These are phyloP conservation scores for Ascochyta fabae DNA, from an alignment of 2,329 filamentous ascomycete species.

Conservation along the genomic window DNA sequence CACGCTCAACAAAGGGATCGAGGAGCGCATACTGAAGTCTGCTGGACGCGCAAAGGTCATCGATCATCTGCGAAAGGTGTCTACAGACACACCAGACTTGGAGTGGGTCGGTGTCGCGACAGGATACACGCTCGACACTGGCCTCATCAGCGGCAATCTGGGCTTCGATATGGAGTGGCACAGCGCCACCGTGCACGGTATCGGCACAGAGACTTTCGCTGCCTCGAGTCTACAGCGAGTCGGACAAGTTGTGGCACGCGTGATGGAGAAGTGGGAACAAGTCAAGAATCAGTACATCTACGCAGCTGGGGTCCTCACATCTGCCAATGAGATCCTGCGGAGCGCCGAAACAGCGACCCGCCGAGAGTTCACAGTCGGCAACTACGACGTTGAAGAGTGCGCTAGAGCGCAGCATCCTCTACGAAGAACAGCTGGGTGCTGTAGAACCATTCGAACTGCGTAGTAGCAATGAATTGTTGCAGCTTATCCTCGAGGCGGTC, in stretches of 20 bases:
- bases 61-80: constrained; percentile 33
- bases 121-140: constrained; percentile 42
- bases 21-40: constrained; percentile 38
- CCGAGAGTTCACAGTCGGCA: constrained; percentile 40
- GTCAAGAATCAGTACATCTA: constrained; percentile 48
- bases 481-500: constrained; percentile 27
- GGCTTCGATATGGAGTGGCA: constrained; percentile 51
- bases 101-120: constrained; percentile 47
- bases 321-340: constrained; percentile 41
- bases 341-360: constrained; percentile 36
- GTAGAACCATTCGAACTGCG: constrained; percentile 34
- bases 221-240: constrained; percentile 44
- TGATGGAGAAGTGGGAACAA: constrained; percentile 41
- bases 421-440: constrained; percentile 39
- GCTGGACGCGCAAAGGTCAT: constrained; percentile 39
- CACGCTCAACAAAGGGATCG: constrained; percentile 39
- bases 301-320: constrained; percentile 40
- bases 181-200: constrained; percentile 48
- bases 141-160: constrained; percentile 42
- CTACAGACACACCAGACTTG: constrained; percentile 20
- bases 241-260: constrained; percentile 34
- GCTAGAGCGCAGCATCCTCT: constrained; percentile 48
- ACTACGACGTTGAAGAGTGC: constrained; percentile 44
- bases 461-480: constrained; percentile 29
- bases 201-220: constrained; percentile 45